Evolutionary conservation across 257 asterid species (phyloP), one percentile per base, ranked within the genome.

Genomic region (Plantago major): DNA sequence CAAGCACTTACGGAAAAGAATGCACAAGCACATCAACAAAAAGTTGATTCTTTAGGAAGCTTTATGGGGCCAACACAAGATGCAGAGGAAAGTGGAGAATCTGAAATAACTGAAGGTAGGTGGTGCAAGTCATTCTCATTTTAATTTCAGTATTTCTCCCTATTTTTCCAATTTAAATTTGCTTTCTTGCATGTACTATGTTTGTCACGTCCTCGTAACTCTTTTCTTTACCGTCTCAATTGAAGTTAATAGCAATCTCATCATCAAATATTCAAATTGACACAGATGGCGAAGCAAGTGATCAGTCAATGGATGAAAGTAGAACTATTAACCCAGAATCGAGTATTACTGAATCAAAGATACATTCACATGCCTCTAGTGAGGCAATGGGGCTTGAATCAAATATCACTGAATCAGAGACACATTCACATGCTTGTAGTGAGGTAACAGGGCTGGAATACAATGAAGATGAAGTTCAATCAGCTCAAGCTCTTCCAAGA

Each of bases 21-120:
- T 79, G 97, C 97, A 1, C 85, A 76, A 76, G 86, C 77, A 7
- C 99, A 92, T 71, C 81, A 80, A 74, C 80, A 84, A 65, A 91
- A 78, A 65, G 76, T 83, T 46, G 77, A 76, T 43, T 73, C 44
- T 72, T 47, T 82, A 63, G 90, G 53, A 74, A 73, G 64, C 74
- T 55, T 66, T 64, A 54, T 58, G 55, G 77, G 60, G 61, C 30
- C 72, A 63, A 71, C 77, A 66, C 77, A 74, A 50, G 83, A 71
- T 19, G 83, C 9, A 50, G 90, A 73, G 38, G 89, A 78, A 67
- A 74, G 81, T 16, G 73, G 72, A 19, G 87, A 76, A 52, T 89
- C 97, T 67, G 89, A 81, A 76, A 73, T 82, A 45, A 63, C 81
- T 66, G 93, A 84, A 81, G 97, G 99, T 89, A 70, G 51, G 56